phyloP scores from a whole-genome alignment of 164 flowering plant genomes.

The Dillenia suffruticosa region DNA sequence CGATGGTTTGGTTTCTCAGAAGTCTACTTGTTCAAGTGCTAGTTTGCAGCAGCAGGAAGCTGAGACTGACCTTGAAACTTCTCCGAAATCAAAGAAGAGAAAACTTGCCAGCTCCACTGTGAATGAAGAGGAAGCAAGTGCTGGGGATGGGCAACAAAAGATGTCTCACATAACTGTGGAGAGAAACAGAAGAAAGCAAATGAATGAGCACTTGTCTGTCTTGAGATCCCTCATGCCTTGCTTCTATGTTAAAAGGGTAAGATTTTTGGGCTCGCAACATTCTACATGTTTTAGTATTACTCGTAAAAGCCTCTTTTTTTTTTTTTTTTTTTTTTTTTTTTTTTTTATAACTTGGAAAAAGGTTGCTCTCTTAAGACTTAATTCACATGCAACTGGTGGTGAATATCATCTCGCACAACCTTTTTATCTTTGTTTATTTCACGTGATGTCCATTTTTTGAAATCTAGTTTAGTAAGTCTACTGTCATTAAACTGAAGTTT shows the following conservation, averaged over 20 bases:
- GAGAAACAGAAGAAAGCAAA: constrained; percentile 87
- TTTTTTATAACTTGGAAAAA: not conserved
- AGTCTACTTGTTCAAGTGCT: constrained; percentile 29
- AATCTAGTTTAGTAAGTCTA: too few species aligned
- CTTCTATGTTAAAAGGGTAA: constrained; percentile 88
- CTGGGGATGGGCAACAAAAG: constrained; percentile 35
- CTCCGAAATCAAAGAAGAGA: constrained; percentile 26
- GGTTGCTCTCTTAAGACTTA: too few species aligned
- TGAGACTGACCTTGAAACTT: constrained; percentile 18
- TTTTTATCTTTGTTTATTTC: too few species aligned
- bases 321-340: not conserved
- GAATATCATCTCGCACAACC: too few species aligned
- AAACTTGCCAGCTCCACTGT: constrained; percentile 7
- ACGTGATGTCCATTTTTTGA: too few species aligned
- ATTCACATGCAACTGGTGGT: too few species aligned
- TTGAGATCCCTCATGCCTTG: constrained; percentile 88
- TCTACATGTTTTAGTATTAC: not conserved
- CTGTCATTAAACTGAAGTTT: too few species aligned
- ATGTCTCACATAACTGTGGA: constrained; percentile 83
- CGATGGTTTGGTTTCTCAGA: constrained; percentile 29
- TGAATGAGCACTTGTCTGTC: constrained; percentile 82
- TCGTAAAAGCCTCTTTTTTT: not conserved
- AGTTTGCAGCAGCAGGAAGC: constrained; percentile 7
- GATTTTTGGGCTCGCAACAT: not conserved
- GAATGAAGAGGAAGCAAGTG: constrained; percentile 15